A percentile compares a stretch with the other conserved stretches of the same genome.
phyloP scores from a whole-genome alignment of 1,139 yeast species.

The Blastobotrys illinoisensis region DNA sequence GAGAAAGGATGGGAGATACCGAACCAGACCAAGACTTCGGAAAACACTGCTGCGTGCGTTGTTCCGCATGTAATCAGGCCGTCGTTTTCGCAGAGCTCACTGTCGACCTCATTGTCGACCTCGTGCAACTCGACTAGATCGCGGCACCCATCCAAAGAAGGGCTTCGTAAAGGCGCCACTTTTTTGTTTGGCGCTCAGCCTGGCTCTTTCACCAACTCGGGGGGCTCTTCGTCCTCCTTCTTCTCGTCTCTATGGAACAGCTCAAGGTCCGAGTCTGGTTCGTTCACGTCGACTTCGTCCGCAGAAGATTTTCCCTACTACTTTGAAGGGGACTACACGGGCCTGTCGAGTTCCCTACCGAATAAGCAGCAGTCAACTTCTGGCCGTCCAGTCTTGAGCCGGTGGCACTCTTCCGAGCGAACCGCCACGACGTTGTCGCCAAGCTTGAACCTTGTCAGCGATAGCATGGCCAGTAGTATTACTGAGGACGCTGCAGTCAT shows the following conservation, averaged over 20 bases:
- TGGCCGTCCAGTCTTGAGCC: constrained; percentile 13
- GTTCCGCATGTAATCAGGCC: constrained; percentile 28
- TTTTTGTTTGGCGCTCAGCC: neutral
- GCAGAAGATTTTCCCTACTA: constrained; percentile 14
- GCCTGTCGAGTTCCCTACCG: constrained; percentile 7
- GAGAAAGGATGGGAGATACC: constrained; percentile 28
- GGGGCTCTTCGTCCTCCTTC: neutral
- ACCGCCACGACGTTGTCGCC: constrained; percentile 16
- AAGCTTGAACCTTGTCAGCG: constrained; percentile 3
- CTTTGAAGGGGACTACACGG: constrained; percentile 7
- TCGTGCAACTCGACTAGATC: constrained; percentile 2
- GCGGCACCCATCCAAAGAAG: constrained; percentile 15
- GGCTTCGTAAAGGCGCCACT: constrained; percentile 7
- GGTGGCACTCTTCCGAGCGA: constrained; percentile 17
- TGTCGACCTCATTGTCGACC: constrained; percentile 16
- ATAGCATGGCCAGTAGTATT: neutral
- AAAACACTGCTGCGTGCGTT: constrained; percentile 17
- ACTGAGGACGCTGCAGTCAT: neutral
- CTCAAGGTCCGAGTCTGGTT: constrained; percentile 7
- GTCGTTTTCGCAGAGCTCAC: constrained; percentile 21
- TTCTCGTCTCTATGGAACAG: constrained; percentile 8
- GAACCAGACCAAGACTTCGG: constrained; percentile 4
- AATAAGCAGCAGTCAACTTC: neutral
- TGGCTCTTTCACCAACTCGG: neutral
- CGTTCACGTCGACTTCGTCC: constrained; percentile 13